Conservation (phyloP, 2,329 filamentous ascomycete species). For the Achaetomium macrosporum region DNA sequence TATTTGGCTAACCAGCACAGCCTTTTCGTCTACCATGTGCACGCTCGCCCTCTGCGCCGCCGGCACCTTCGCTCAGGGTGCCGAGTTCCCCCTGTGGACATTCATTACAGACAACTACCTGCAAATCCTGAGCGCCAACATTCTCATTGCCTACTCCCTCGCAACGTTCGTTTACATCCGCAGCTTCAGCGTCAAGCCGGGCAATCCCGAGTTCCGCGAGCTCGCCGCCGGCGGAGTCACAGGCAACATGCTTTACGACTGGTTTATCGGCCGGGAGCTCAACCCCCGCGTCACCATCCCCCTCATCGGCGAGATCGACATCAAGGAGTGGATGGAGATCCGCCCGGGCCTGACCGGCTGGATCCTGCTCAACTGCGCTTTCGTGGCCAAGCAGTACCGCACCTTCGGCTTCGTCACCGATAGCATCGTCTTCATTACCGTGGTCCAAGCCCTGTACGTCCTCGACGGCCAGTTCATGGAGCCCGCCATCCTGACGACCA, state of each 20-base stretch:
- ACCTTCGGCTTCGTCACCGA: slow-evolving; percentile 78
- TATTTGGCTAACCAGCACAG: slow-evolving; percentile 37
- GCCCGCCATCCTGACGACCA: slow-evolving; percentile 81
- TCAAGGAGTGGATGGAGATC: slow-evolving; percentile 85
- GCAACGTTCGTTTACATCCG: slow-evolving; percentile 74
- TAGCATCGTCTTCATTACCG: slow-evolving; percentile 72
- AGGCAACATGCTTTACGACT: slow-evolving; percentile 88
- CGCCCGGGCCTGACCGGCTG: slow-evolving; percentile 89
- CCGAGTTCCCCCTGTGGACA: slow-evolving; percentile 82
- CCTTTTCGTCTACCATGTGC: slow-evolving; percentile 67
- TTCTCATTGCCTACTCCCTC: slow-evolving; percentile 66
- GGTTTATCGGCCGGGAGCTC: slow-evolving; percentile 92
- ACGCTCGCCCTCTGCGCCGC: slow-evolving; percentile 66
- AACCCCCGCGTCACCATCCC: slow-evolving; percentile 81
- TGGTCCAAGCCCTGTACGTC: slow-evolving; percentile 75
- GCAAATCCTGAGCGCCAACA: slow-evolving; percentile 76
- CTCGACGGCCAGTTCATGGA: slow-evolving; percentile 85
- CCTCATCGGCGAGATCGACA: slow-evolving; percentile 76
- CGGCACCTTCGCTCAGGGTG: slow-evolving; percentile 70
- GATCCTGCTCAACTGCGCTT: slow-evolving; percentile 78
- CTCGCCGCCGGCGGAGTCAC: slow-evolving; percentile 75
- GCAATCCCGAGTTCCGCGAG: slow-evolving; percentile 66
- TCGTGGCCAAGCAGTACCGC: slow-evolving; percentile 81
- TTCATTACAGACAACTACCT: slow-evolving; percentile 90
- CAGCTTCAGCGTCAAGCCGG: slow-evolving; percentile 76